Base-by-base conservation (phyloP, 495 filamentous ascomycete genomes). In the Lophiotrema nucula region DNA sequence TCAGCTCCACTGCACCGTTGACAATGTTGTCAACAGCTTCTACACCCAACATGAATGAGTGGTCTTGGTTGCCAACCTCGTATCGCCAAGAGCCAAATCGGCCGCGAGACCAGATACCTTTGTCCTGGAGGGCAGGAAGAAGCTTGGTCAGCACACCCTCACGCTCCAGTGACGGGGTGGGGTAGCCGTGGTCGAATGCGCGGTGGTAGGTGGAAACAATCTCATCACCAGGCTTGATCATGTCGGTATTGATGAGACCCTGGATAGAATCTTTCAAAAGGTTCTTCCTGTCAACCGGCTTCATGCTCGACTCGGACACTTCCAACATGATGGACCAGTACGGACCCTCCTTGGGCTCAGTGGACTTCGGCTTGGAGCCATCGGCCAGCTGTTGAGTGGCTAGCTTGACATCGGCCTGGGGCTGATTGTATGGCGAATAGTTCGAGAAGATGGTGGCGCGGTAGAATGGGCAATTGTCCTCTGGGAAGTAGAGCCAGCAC, bases 251-350 rank as follows among this genome's bases (percentile, higher is more conserved):
- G 82, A 99, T 78, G 44, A 97, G 88, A 69, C 93, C 93, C 76
- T 92, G 87, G 76, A 99, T 97, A 67, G 83, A 92, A 68, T 97
- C 92, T 63, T 77, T 78, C 59, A 99, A 79, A 58, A 99, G 75
- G 67, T 83, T 96, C 47, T 81, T 82, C 65, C 85, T 74, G 76
- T 97, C 83, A 25, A 97, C 88, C 13, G 90, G 88, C 82, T 99
- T 99, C 87, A 95, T 83, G 65, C 83, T 83, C 37, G 93, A 97
- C 73, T 97, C 91, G 41, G 95, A 97, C 51, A 97, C 88, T 76
- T 99, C 93, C 70, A 99, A 77, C 93, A 99, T 99, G 80, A 99
- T 93, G 56, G 92, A 97, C 93, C 93, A 99, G 84, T 99, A 99
- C 8, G 93, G 93, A 16, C 93, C 93, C 60, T 84, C 81, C 79